phyloP scores from a whole-genome alignment of 371 early-diverging fungal species.

The Apophysomyces trapeziformis region DNA sequence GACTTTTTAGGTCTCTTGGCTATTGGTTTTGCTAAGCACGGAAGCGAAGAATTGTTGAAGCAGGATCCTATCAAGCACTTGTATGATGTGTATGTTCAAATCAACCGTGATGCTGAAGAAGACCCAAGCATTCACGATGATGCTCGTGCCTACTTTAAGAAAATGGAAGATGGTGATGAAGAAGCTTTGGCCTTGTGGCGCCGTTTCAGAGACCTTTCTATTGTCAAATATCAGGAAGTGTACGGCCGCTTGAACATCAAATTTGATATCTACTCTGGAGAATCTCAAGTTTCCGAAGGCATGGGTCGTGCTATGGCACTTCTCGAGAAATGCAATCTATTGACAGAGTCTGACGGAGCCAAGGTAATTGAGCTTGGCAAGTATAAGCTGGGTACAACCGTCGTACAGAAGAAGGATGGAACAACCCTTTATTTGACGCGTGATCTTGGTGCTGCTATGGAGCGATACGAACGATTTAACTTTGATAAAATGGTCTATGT shows the following conservation, averaged over 20 bases:
- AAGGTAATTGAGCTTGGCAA: conserved; percentile 83
- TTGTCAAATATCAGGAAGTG: conserved; percentile 93
- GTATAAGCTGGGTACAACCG: conserved; percentile 84
- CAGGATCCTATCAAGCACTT: conserved; percentile 93
- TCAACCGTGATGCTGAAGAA: conserved; percentile 81
- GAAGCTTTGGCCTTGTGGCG: conserved; percentile 88
- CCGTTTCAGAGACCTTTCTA: conserved; percentile 92
- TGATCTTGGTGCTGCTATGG: conserved; percentile 98
- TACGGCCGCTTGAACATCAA: conserved; percentile 94
- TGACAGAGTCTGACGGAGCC: conserved; percentile 87
- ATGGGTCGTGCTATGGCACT: conserved; percentile 81
- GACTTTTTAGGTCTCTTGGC: conserved; percentile 79
- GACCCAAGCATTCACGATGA: conserved; percentile 79
- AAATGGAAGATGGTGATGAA: conserved; percentile 98
- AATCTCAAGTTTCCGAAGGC: conserved; percentile 90
- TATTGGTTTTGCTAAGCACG: conserved; percentile 86
- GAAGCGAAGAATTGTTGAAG: conserved; percentile 77
- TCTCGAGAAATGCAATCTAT: conserved; percentile 70
- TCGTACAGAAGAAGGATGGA: conserved; percentile 96
- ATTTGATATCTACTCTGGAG: conserved; percentile 99
- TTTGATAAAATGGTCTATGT: conserved; percentile 98
- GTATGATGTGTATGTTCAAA: conserved; percentile 94
- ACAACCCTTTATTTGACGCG: conserved; percentile 97
- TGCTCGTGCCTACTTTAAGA: conserved; percentile 96
- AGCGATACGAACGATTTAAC: conserved; percentile 89